Evolutionary conservation across 192 early-diverging fungal genomes (phyloP), one percentile per base, ranked within the genome.

Genomic region (Gigaspora rosea): DNA sequence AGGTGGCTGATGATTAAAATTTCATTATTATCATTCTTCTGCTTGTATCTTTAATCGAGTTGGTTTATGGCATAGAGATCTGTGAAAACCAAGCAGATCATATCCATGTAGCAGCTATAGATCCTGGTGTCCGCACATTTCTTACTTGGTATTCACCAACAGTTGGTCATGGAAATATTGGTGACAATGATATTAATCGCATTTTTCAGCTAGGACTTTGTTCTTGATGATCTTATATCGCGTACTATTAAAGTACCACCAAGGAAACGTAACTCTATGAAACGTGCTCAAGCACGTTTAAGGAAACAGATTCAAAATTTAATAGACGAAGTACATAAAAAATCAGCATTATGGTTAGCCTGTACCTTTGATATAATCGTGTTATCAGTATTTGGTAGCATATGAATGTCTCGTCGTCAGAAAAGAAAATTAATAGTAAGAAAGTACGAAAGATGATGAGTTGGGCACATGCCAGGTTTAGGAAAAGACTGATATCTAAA

Each of bases 301-400:
- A 73, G 58, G 52, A 73, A 22, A 59, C 32, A 32, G n/a, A 73
- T 73, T 47, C 56, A 73, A 61, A 61, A 73, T 73, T 73, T 73
- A 73, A 57, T 61, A 35, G 57, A 73, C 61, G 57, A 73, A 73
- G 35, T 69, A n/a, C 46, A 63, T 63, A 63, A 50, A 50, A 50
- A 50, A 50, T n/a, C 49, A 9, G 61, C 11, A 71, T 71, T 52
- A 35, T 52, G 46, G 49, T 73, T 73, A 50, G 36, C 72, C 46
- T 13, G 16, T 12, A 73, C 72, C 47, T 73, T 73, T 73, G 72
- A 73, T 33, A 73, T 73, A 61, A 58, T 73, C 5, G 51, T 72
- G 32, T 72, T 72, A 72, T 33, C 70, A 32, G 56, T 4, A 71
- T 71, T 54, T 71, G 27, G 32, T 13, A 33, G 33, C 3, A 50